Base-by-base conservation (phyloP, 306 rosid species). In the Hippophae gyantsensis region DNA sequence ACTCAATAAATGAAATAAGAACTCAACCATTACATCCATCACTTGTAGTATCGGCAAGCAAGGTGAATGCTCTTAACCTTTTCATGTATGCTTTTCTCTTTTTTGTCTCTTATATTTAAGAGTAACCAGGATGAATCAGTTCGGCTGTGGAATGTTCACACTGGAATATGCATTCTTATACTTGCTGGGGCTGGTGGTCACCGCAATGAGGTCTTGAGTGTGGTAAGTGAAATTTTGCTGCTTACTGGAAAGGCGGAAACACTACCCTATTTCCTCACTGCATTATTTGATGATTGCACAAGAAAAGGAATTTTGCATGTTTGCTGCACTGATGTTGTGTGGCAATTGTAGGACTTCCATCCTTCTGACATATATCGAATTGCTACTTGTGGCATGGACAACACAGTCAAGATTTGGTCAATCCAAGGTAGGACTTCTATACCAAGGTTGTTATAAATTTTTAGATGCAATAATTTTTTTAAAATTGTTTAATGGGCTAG, bases 301-400 rank as follows among this genome's bases (percentile, higher is more conserved):
- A 48, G 9, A 13, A 52, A 72, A 42, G 49, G 7, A 9, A 50
- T 26, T 25, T 40, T 6, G 8, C 48, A 42, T 51, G 63, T 43
- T 38, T 49, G 60, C 57, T 52, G 5, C 26, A 43, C 61, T 60
- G 48, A 79, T 62, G 43, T 45, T 54, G 3, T 71, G 27, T 75
- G 51, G 53, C 62, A 69, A 55, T 60, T 60, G 10, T 32, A 88
- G 99, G 99, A 92, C 71, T 92, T 92, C 61, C 96, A 88, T 73
- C 95, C 96, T 41, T 85, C 95, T 4, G 99, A 92, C 79, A 82
- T 77, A 48, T 85, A 66, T 74, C 82, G 86, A 44, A 82, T 92
- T 67, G 88, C 86, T 43, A 92, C 95, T 74, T 92, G 99, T 75
- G 99, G 99, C 46, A 92, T 92, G 99, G 99, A 92, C 78, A 92